Evolutionary conservation across 805 yeast genomes (phyloP), one percentile per base, ranked within the genome.

Genomic region (Candida parachauliodes): DNA sequence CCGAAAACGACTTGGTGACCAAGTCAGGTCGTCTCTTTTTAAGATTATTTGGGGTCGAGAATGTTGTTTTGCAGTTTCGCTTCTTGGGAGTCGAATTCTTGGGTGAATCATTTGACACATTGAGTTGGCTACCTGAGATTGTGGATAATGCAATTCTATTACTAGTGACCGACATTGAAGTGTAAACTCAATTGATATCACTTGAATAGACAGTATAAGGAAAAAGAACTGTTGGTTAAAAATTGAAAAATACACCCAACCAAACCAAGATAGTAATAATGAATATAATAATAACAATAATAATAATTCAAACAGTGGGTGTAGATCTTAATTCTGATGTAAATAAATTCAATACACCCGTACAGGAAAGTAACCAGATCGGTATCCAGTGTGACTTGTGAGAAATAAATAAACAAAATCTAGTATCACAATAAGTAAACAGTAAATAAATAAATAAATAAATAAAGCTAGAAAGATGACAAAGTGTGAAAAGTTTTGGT

Each of bases 81-180:
- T 32, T 32, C 21, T 32, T 32, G 10, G 28, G 35, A 10, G 35
- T 23, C 2, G 43, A 27, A 20, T 27, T 21, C 3, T 11, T 14
- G 6, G 24, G 12, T 2, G 16, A 5, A 11, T 37, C 17, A 15
- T 22, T 40, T 15, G 40, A 17, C n/a, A n/a, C n/a, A 45, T 62
- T 62, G 39, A 60, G 48, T 32, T 49, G 49, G 21, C 58, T 48
- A 43, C 54, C 59, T 39, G 51, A 55, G 41, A 64, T 50, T 21
- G 69, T 64, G 5, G 68, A 68, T 49, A 64, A 61, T 18, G 68
- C 68, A 23, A 59, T 50, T 41, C 68, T 48, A 39, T 56, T 57
- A 24, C 54, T 48, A 15, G 55, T 49, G 5, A 43, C 31, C 12
- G 47, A 43, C 47, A 43, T 43, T n/a, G 24, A 10, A 8, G 24